Percentiles rank a stretch among this genome's conserved stretches.
These are phyloP conservation scores for Scedosporium dehoogii DNA, from an alignment of 2,329 filamentous ascomycete species.

Conservation along the genomic window DNA sequence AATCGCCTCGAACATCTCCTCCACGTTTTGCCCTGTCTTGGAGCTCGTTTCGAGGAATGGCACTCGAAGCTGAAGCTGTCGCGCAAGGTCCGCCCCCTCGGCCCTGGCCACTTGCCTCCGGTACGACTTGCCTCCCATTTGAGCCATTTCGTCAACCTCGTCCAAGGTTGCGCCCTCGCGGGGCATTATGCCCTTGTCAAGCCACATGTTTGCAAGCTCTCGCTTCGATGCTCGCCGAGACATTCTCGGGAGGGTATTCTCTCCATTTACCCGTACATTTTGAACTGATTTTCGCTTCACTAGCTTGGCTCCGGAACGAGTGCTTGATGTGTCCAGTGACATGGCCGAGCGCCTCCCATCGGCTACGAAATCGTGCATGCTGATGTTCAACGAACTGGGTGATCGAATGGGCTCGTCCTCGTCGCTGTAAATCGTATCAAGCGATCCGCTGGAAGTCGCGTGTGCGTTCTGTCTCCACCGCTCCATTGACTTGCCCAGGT, in stretches of 20 bases:
- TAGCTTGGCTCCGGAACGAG: background rate
- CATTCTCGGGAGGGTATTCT: background rate
- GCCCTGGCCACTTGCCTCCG: constrained; percentile 30
- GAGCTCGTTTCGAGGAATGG: constrained; percentile 66
- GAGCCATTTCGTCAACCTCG: background rate
- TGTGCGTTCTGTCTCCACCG: background rate
- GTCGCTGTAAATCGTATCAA: background rate
- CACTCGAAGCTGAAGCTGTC: constrained; percentile 51
- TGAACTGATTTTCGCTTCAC: background rate
- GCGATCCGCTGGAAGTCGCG: too few species aligned
- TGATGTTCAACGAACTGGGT: constrained; percentile 10
- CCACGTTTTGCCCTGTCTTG: constrained; percentile 59
- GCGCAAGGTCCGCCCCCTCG: constrained; percentile 47
- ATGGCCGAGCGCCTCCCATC: constrained; percentile 1
- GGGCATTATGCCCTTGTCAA: constrained; percentile 23
- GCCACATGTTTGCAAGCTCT: constrained; percentile 26
- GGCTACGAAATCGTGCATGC: background rate
- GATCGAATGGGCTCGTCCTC: constrained; percentile 11
- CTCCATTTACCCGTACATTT: background rate
- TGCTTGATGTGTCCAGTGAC: background rate
- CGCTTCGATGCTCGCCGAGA: background rate
- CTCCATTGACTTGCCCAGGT: background rate
- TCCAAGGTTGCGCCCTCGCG: constrained; percentile 10
- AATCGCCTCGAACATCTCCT: constrained; percentile 60
- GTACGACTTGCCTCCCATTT: background rate